These are phyloP conservation scores for Puya raimondii DNA, from an alignment of 176 grass and related monocot species.

Conservation along the genomic window DNA sequence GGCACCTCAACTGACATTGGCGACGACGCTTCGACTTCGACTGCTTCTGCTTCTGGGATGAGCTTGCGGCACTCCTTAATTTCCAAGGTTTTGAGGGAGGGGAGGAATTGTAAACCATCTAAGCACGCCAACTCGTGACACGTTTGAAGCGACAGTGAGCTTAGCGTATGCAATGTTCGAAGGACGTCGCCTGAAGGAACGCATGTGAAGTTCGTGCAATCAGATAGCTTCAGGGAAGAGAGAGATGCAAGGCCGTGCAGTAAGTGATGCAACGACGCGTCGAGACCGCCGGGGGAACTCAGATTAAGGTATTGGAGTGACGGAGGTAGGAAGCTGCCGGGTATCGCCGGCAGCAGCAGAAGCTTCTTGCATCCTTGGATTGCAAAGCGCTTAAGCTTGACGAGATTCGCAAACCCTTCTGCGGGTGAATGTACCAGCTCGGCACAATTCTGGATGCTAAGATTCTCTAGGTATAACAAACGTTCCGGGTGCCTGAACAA, in stretches of 20 bases:
- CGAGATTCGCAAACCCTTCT: slow-evolving; percentile 24
- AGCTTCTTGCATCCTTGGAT: slow-evolving; percentile 22
- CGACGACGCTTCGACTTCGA: slow-evolving; percentile 1
- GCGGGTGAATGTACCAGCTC: slow-evolving; percentile 16
- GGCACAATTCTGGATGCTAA: slow-evolving; percentile 32
- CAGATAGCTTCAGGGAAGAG: slow-evolving; percentile 21
- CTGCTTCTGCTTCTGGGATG: neutral
- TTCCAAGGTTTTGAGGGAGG: slow-evolving; percentile 17
- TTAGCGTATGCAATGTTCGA: slow-evolving; percentile 23
- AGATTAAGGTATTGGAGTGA: slow-evolving; percentile 26
- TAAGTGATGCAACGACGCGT: slow-evolving; percentile 18
- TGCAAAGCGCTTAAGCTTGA: slow-evolving; percentile 15
- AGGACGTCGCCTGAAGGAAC: slow-evolving; percentile 28
- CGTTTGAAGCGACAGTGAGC: slow-evolving; percentile 1
- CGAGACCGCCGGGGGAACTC: slow-evolving; percentile 25
- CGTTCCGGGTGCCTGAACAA: neutral
- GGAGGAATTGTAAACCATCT: slow-evolving; percentile 25
- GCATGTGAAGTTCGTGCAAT: slow-evolving; percentile 23
- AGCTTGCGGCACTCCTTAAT: slow-evolving; percentile 32
- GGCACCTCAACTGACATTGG: neutral
- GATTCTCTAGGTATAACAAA: slow-evolving; percentile 16
- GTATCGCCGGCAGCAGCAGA: slow-evolving; percentile 2
- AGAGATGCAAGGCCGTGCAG: slow-evolving; percentile 28
- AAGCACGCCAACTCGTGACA: slow-evolving; percentile 37
- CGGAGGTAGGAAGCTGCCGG: slow-evolving; percentile 6